Percentiles rank a stretch among this genome's conserved stretches.
These are phyloP conservation scores for Penicillium silybi DNA, from an alignment of 495 filamentous ascomycete species.

Conservation along the genomic window DNA sequence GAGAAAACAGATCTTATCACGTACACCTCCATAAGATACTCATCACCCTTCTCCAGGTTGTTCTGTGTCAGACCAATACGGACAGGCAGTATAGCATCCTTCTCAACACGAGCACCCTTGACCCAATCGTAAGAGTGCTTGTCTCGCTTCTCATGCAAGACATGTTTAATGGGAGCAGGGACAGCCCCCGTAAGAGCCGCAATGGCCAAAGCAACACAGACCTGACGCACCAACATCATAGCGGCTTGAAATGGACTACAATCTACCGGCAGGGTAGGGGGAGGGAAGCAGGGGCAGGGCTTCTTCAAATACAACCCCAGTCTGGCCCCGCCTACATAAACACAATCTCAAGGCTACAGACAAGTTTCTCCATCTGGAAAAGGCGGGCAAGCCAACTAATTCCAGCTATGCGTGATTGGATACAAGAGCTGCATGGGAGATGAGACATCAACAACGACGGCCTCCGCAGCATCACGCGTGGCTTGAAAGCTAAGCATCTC, in stretches of 20 bases:
- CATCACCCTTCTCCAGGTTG: constrained; percentile 27
- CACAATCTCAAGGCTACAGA: neutral
- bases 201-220: constrained; percentile 21
- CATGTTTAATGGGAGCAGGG: constrained; percentile 36
- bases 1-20: neutral
- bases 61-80: constrained; percentile 30
- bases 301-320: constrained; percentile 6
- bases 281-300: neutral
- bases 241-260: neutral
- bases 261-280: neutral
- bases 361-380: constrained; percentile 3
- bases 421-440: constrained; percentile 1
- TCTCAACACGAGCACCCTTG: constrained; percentile 27
- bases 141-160: constrained; percentile 37
- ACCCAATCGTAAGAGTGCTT: constrained; percentile 27
- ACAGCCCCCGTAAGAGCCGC: constrained; percentile 25
- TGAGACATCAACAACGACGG: constrained; percentile 7
- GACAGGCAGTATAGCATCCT: constrained; percentile 23
- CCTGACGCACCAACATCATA: constrained; percentile 24
- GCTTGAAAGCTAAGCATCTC: constrained; percentile 12
- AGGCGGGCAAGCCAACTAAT: constrained; percentile 2
- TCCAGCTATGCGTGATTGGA: constrained; percentile 5
- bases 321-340: no score
- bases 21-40: constrained; percentile 26
- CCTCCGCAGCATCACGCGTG: constrained; percentile 1